Conservation (phyloP, 495 filamentous ascomycete species). For the Penicillium taxi region DNA sequence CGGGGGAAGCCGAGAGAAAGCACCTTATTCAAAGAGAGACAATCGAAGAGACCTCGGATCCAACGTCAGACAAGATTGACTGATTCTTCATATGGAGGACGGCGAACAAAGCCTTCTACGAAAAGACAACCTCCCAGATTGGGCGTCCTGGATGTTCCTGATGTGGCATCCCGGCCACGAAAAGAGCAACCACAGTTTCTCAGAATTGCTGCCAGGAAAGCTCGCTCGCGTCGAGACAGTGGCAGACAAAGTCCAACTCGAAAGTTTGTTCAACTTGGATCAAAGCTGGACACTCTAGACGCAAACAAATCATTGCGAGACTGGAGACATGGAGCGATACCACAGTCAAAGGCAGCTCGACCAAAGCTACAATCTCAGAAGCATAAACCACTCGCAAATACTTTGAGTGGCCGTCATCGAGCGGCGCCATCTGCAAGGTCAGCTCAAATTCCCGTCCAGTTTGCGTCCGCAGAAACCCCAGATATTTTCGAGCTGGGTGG, state of each 20-base stretch:
- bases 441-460: constrained; percentile 4
- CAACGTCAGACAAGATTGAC: constrained; percentile 29
- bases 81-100: constrained; percentile 24
- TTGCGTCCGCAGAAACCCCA: neutral
- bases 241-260: constrained; percentile 67
- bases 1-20: constrained; percentile 15
- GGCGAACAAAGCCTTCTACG: constrained; percentile 15
- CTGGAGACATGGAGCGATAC: constrained; percentile 69
- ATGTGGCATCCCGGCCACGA: constrained; percentile 23
- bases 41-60: constrained; percentile 20
- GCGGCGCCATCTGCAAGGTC: constrained; percentile 2
- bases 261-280: constrained; percentile 69
- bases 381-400: constrained; percentile 15
- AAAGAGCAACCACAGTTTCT: constrained; percentile 59
- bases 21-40: constrained; percentile 7
- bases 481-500: neutral
- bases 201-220: constrained; percentile 66
- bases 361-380: constrained; percentile 14
- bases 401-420: constrained; percentile 13
- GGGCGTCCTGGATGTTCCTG: constrained; percentile 65
- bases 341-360: constrained; percentile 30
- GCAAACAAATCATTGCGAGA: constrained; percentile 56
- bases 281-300: constrained; percentile 65
- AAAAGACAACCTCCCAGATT: constrained; percentile 38
- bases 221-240: constrained; percentile 49